A percentile compares a stretch with the other conserved stretches of the same genome.
These are phyloP conservation scores for Styphnolobium japonicum DNA, from an alignment of 306 rosid species.

Conservation along the genomic window DNA sequence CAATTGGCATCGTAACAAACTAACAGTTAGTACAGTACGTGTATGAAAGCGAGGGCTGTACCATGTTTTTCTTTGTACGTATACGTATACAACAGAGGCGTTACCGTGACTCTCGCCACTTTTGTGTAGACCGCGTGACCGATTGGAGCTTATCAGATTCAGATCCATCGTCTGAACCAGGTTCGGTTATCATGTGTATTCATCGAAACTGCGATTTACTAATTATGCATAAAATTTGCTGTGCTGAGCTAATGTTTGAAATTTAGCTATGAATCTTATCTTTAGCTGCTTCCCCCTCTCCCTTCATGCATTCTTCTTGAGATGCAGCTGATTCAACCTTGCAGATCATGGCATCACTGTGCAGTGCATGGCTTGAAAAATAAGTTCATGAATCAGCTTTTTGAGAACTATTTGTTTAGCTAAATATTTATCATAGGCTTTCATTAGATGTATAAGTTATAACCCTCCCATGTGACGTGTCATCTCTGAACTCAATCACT, in stretches of 20 bases:
- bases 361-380: too few relatives aligned
- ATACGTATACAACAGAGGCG: not conserved
- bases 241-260: too few relatives aligned
- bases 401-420: not conserved
- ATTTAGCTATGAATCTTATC: too few relatives aligned
- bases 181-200: not conserved
- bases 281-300: too few relatives aligned
- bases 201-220: not conserved
- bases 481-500: too few relatives aligned
- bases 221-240: too few relatives aligned
- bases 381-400: not conserved
- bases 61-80: too few relatives aligned
- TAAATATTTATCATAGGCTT: not conserved
- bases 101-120: not conserved
- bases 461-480: not conserved
- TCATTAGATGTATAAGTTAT: not conserved
- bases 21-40: too few relatives aligned
- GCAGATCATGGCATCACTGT: too few relatives aligned
- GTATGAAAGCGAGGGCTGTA: too few relatives aligned
- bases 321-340: not conserved
- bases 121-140: not conserved
- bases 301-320: not conserved
- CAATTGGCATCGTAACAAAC: too few relatives aligned
- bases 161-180: conserved; percentile 27
- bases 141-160: not conserved